Conservation (phyloP, 441 rosid species). For the Kokia cookei region DNA sequence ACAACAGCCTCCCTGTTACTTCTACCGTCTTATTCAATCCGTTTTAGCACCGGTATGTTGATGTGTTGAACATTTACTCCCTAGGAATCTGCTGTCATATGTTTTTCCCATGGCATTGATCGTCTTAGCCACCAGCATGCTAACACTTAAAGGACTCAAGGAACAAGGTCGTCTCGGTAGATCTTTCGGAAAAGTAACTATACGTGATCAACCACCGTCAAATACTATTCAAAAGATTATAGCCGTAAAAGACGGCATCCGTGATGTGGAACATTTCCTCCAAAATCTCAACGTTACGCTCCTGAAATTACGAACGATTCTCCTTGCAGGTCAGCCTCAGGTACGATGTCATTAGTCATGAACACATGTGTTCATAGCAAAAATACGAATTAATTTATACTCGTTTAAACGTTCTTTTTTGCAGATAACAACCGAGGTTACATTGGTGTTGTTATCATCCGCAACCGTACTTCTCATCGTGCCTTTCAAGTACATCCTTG, state of each 20-base stretch:
- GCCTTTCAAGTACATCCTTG: constrained; percentile 78
- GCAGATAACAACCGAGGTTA: constrained; percentile 84
- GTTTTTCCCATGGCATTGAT: constrained; percentile 62
- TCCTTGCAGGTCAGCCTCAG: constrained; percentile 94
- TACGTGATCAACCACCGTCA: constrained; percentile 93
- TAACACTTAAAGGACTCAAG: constrained; percentile 84
- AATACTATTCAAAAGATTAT: constrained; percentile 92
- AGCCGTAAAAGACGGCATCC: constrained; percentile 90
- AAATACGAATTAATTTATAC: neutral
- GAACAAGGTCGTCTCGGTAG: constrained; percentile 94
- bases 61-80: constrained; percentile 2
- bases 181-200: constrained; percentile 78
- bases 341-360: constrained; percentile 27
- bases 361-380: neutral
- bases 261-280: constrained; percentile 67
- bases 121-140: constrained; percentile 70
- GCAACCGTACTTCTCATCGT: constrained; percentile 57
- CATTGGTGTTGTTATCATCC: constrained; percentile 51
- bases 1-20: no score
- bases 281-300: constrained; percentile 83
- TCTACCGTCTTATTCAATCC: neutral
- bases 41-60: constrained; percentile 2
- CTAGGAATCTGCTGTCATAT: constrained; percentile 73
- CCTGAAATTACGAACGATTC: constrained; percentile 65
- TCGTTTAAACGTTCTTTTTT: neutral